Evolutionary conservation across 345 rosid species (phyloP), one percentile per base, ranked within the genome.

Genomic region (Hirschfeldia incana): DNA sequence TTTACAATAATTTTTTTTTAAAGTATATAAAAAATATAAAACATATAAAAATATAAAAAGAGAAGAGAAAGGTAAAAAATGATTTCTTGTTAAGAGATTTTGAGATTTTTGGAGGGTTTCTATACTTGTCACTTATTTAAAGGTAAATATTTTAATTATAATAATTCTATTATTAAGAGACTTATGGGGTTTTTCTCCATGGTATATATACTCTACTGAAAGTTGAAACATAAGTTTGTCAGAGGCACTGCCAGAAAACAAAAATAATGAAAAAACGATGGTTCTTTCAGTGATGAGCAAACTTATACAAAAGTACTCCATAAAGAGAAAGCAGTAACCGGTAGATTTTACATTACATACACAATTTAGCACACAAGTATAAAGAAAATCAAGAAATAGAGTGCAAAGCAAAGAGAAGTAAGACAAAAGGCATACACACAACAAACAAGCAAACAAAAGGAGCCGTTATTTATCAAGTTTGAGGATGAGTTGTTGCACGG

Each of bases 401-500:
- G 66, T n/a, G 1, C 10, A 59, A 65, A 21, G 8, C 12, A 57
- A 65, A 78, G n/a, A 63, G 6, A 60, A 16, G 42, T 65, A 4
- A 29, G 6, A 36, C 0, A 8, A 57, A 21, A 71, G 42, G 6
- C 29, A 32, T 46, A 61, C 26, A 78, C 69, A 59, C 30, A 78
- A 59, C 30, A 78, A 42, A 65, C 11, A 39, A 57, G 57, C 3
- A 37, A 69, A 44, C 11, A 70, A 12, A 10, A 17, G 13, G 11
- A 64, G 5, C 9, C 13, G 42, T 60, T 1, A 76, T 8, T 6
- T 1, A 66, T 70, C 58, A 75, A 58, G 68, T 59, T 71, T 80
- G 77, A 5, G 80, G 68, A 57, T 76, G 64, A 59, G 73, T 65
- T 11, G 34, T 67, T 3, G 77, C 60, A 62, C 70, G 72, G 9